Percentiles rank a stretch among this genome's conserved stretches.
These are phyloP conservation scores for Hypoxylon intermedium DNA, from an alignment of 495 filamentous ascomycete species.

Conservation along the genomic window DNA sequence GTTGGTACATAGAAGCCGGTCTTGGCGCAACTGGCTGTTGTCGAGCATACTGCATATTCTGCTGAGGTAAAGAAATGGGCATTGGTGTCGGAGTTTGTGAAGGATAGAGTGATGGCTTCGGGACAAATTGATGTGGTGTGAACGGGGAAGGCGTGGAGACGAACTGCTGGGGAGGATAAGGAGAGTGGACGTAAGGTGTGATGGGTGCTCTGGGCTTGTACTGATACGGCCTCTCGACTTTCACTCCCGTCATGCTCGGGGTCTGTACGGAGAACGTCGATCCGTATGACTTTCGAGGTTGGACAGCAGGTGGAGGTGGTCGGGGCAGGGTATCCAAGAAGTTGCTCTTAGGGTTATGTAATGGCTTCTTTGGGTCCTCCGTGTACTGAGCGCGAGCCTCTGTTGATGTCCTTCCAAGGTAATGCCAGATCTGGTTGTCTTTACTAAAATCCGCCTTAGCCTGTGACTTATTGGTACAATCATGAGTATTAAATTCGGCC, in stretches of 20 bases:
- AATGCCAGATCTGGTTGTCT: constrained; percentile 84
- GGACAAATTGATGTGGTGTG: constrained; percentile 32
- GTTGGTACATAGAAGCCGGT: background rate
- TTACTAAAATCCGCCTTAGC: constrained; percentile 71
- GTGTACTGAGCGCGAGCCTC: constrained; percentile 94
- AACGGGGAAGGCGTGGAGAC: constrained; percentile 39
- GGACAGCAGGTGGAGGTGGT: constrained; percentile 46
- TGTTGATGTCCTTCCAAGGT: constrained; percentile 84
- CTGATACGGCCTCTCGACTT: constrained; percentile 57
- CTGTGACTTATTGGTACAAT: constrained; percentile 46
- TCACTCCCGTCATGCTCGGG: constrained; percentile 26
- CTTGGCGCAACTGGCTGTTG: constrained; percentile 15
- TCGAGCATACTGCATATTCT: background rate
- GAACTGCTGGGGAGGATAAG: constrained; percentile 51
- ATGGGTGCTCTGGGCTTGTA: constrained; percentile 60
- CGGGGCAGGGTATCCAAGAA: constrained; percentile 69
- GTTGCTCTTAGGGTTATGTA: constrained; percentile 64
- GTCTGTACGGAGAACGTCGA: constrained; percentile 41
- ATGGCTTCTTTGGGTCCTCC: constrained; percentile 68
- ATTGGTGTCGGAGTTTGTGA: constrained; percentile 13
- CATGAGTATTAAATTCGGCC: constrained; percentile 79
- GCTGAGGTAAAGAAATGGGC: constrained; percentile 3
- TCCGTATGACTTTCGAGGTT: constrained; percentile 43
- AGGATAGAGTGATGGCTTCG: constrained; percentile 24
- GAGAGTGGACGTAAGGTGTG: constrained; percentile 43